These are phyloP conservation scores for Cenchrus fungigraminus DNA, from an alignment of 176 grass and related monocot species.

Conservation along the genomic window DNA sequence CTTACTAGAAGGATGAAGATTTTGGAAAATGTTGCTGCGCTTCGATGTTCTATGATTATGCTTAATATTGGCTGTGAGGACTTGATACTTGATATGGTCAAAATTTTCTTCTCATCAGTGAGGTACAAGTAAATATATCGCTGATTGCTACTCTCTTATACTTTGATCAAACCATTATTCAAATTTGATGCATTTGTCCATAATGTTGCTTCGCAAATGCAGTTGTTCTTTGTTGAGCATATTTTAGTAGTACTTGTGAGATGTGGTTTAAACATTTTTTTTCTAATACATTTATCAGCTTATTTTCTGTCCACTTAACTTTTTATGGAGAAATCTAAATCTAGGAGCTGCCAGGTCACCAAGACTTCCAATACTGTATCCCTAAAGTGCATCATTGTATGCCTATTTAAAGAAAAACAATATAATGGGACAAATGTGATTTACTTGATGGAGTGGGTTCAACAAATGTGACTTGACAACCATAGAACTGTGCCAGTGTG, in stretches of 20 bases:
- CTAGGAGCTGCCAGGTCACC: not conserved
- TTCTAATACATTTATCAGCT: not conserved
- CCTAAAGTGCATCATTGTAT: not conserved
- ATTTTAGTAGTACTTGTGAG: constrained; percentile 4
- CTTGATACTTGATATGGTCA: constrained; percentile 86
- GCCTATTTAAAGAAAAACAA: not conserved
- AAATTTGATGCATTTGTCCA: constrained; percentile 26
- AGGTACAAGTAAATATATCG: constrained; percentile 57
- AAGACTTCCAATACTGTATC: constrained; percentile 10
- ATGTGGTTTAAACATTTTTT: constrained; percentile 1
- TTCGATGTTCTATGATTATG: constrained; percentile 91
- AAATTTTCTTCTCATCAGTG: constrained; percentile 74
- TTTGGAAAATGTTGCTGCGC: constrained; percentile 79
- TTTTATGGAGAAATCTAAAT: constrained; percentile 15
- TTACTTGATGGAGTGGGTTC: not conserved
- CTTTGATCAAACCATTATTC: constrained; percentile 4
- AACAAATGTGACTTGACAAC: not conserved
- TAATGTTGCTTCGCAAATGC: constrained; percentile 21
- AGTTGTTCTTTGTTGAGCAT: not conserved
- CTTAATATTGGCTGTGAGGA: constrained; percentile 83
- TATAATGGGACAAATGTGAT: not conserved
- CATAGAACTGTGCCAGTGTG: not conserved
- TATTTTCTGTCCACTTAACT: not conserved
- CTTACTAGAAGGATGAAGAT: constrained; percentile 93
- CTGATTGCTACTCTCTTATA: constrained; percentile 27